Evolutionary conservation across 352 stramenopile genomes (phyloP), one percentile per base, ranked within the genome.

Genomic region (Phytopythium sindhum): DNA sequence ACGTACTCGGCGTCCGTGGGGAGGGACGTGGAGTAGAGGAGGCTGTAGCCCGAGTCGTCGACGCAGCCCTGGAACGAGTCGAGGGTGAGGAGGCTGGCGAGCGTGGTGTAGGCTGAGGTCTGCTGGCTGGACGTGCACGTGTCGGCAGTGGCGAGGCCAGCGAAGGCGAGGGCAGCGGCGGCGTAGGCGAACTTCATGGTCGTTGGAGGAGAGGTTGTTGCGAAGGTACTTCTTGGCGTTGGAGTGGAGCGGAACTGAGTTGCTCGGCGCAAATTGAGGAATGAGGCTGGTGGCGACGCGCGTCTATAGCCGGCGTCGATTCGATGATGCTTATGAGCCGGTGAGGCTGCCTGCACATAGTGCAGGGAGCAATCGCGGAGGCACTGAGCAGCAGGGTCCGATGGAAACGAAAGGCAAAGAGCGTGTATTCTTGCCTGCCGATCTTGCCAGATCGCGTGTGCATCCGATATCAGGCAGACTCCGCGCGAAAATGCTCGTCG

Each of bases 41-140:
- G 63, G 47, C 57, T 73, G 65, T 72, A 80, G 39, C 66, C 67
- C n/a, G 73, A 73, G 53, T 67, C 67, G 39, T 57, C 63, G 28
- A 50, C 50, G 61, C 69, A 75, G 11, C 59, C 59, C 51, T 65
- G 54, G 60, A 76, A 70, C 52, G 61, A 66, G 57, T 63, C 55
- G 42, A 69, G 59, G 14, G 52, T 68, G 39, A 72, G 35, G 23
- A 77, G 56, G 21, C 64, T 67, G 54, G 61, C 67, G 26, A 77
- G 63, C 31, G 66, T 69, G n/a, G 57, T 59, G 69, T 76, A 76
- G 33, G 69, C 69, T 2, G 69, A 57, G 19, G 66, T 70, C 44
- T 70, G 62, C 55, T 76, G 59, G n/a, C 55, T 42, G 7, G 59
- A 35, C 8, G 69, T 56, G 57, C 61, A 75, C 11, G 53, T 35